Percentiles rank a stretch among this genome's conserved stretches.
These are phyloP conservation scores for Chytriomyces confervae DNA, from an alignment of 192 early-diverging fungal species.

Conservation along the genomic window DNA sequence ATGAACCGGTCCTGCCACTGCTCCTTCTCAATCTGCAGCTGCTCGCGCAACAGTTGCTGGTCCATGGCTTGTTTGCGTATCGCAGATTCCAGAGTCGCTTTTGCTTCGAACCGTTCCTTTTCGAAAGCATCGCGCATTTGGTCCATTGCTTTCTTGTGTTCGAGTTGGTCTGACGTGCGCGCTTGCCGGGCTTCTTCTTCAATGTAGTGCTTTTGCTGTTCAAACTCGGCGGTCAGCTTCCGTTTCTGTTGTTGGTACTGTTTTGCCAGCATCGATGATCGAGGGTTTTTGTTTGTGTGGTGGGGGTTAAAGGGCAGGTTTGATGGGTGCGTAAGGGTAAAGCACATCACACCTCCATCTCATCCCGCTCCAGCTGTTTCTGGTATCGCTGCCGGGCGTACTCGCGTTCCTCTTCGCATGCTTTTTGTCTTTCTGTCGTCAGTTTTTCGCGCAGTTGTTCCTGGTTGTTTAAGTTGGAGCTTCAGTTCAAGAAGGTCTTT, in stretches of 20 bases:
- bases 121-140: conserved; percentile 43
- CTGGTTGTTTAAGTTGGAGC: conserved; percentile 4
- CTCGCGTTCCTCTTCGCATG: conserved; percentile 66
- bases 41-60: conserved; percentile 47
- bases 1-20: conserved; percentile 59
- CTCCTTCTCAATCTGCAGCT: conserved; percentile 57
- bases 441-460: conserved; percentile 52
- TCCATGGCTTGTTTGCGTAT: conserved; percentile 43
- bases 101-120: conserved; percentile 36
- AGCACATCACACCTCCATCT: conserved; percentile 56
- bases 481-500: neutral
- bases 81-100: conserved; percentile 42
- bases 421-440: conserved; percentile 55
- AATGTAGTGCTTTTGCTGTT: conserved; percentile 48
- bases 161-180: conserved; percentile 36
- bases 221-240: conserved; percentile 58
- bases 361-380: conserved; percentile 67
- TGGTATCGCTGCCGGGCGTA: conserved; percentile 63
- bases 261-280: neutral
- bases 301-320: neutral
- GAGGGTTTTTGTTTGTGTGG: neutral
- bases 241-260: conserved; percentile 66
- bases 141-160: conserved; percentile 46
- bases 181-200: conserved; percentile 43
- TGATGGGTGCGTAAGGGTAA: neutral